Conservation (phyloP, 306 rosid genomes). For the Clitoria ternatea region DNA sequence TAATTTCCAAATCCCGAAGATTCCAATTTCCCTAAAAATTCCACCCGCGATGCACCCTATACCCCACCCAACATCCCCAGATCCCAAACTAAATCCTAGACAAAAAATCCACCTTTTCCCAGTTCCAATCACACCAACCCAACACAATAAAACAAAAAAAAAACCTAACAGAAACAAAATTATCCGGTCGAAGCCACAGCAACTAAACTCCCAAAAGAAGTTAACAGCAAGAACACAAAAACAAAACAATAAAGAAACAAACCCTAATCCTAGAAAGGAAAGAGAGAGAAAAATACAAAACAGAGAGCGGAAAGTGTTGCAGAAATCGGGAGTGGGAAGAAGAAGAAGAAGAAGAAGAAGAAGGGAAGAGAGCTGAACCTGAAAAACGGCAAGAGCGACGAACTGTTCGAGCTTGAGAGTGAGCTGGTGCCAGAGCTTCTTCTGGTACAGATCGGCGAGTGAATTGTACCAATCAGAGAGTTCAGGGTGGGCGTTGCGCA, state of each 20-base stretch:
- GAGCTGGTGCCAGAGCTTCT: conserved; percentile 99
- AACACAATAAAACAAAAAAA: neutral
- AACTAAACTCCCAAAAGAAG: conserved; percentile 17
- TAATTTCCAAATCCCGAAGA: neutral
- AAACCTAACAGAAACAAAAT: neutral
- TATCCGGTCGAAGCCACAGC: neutral
- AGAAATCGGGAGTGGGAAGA: neutral
- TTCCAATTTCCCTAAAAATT: neutral
- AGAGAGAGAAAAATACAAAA: neutral
- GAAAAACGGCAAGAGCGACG: conserved; percentile 82
- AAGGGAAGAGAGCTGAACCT: conserved; percentile 42
- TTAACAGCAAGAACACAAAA: neutral
- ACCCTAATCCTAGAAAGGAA: conserved; percentile 42
- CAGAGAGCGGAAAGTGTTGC: neutral
- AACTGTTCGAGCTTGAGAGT: conserved; percentile 98
- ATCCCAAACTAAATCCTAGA: neutral
- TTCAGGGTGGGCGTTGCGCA: conserved; percentile 87
- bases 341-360: neutral
- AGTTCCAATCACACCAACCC: neutral
- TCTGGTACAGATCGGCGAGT: conserved; percentile 97
- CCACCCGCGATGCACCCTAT: neutral
- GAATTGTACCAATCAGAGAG: conserved; percentile 89
- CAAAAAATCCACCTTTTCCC: neutral
- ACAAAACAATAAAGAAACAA: conserved; percentile 9
- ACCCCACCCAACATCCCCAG: conserved; percentile 11